Percentiles rank a stretch among this genome's conserved stretches.
These are phyloP conservation scores for Narthecium ossifragum DNA, from an alignment of 106 monocot genomes.

Conservation along the genomic window DNA sequence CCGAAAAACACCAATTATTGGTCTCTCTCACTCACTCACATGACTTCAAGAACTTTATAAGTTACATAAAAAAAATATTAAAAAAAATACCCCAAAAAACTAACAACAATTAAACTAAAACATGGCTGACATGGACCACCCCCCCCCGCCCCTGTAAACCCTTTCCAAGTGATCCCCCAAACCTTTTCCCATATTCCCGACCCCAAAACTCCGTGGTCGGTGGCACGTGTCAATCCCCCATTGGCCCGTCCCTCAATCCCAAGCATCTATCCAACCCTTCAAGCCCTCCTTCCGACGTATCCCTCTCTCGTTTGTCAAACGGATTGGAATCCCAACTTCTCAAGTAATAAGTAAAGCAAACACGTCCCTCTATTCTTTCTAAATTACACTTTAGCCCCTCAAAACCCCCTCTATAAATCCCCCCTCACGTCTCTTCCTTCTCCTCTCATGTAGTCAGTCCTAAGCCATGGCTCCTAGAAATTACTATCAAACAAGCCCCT, in stretches of 20 bases:
- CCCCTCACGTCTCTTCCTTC: neutral
- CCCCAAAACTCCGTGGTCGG: conserved; percentile 7
- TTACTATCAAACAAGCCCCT: conserved; percentile 14
- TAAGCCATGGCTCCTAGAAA: conserved; percentile 23
- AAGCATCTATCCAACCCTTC: neutral
- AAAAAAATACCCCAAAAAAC: neutral
- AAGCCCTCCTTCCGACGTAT: neutral
- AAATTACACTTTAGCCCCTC: neutral
- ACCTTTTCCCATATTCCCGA: neutral
- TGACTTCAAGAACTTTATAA: too few relatives aligned
- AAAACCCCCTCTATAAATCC: conserved; percentile 2
- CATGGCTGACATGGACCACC: conserved; percentile 1
- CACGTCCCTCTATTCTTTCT: neutral
- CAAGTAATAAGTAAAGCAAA: conserved; percentile 13
- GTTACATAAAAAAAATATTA: too few relatives aligned
- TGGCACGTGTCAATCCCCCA: neutral
- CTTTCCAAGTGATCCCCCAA: neutral
- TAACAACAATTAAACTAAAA: neutral
- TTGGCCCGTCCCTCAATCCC: conserved; percentile 1
- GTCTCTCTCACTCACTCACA: too few relatives aligned
- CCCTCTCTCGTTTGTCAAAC: neutral
- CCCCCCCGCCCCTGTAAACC: neutral
- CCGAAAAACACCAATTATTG: too few relatives aligned
- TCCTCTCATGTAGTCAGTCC: neutral
- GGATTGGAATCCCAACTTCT: conserved; percentile 2